Conservation (phyloP, 257 asterid genomes). For the Apocynum venetum region DNA sequence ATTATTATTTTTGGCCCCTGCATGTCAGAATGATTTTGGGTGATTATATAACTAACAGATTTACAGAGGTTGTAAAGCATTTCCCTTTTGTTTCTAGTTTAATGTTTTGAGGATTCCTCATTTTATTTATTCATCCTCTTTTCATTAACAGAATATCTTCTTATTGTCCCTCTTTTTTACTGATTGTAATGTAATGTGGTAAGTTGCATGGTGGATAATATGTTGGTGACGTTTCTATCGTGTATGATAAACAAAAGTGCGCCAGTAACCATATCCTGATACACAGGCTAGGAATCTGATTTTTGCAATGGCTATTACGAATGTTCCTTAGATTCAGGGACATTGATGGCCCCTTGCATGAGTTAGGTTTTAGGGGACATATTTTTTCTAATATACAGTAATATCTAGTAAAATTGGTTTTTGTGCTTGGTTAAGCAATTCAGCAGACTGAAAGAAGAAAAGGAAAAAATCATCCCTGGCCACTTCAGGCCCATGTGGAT, state of each 20-base stretch:
- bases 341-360: not conserved
- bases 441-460: not conserved
- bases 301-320: not conserved
- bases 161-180: not conserved
- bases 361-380: not conserved
- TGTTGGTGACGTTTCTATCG: not conserved
- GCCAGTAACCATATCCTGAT: not conserved
- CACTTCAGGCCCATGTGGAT: not conserved
- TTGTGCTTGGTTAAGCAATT: not conserved
- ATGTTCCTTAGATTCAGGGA: not conserved
- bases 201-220: not conserved
- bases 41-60: not conserved
- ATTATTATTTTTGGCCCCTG: not conserved
- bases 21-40: not conserved
- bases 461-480: no score
- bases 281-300: not conserved
- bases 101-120: not conserved
- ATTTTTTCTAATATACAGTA: not conserved
- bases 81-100: not conserved
- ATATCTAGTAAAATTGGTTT: not conserved
- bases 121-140: not conserved
- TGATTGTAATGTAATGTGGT: not conserved
- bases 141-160: not conserved
- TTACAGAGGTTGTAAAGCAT: not conserved
- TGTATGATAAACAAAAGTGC: not conserved